Evolutionary conservation across 306 rosid genomes (phyloP), one percentile per base, ranked within the genome.

Genomic region (Sophora flavescens): DNA sequence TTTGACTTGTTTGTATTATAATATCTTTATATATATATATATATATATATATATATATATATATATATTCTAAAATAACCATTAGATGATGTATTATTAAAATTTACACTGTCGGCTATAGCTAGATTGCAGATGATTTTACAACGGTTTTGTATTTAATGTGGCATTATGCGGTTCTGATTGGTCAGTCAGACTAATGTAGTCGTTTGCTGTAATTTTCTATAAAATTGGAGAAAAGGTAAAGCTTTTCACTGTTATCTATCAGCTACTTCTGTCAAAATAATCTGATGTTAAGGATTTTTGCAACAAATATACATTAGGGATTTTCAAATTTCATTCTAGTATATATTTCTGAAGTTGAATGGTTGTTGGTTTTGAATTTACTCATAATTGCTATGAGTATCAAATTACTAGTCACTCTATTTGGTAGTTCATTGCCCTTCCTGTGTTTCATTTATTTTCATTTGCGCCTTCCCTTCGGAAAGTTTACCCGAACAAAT

Each of bases 201-300:
- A n/a, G 30, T 10, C 39, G 57, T 64, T 52, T 75, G 13, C 39
- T 77, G 50, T 44, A 45, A 18, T 13, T 33, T 58, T 70, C 8
- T 72, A 45, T 10, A 26, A 28, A 44, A 73, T 30, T 78, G 76
- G 53, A 32, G 44, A 2, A 47, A 11, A 18, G 32, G 22, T 36
- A 9, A 45, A 44, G n/a, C 6, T 2, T 68, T 12, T 30, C 22
- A 10, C 17, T 47, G 48, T 67, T 45, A 47, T 60, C 45, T 45
- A 47, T 60, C 45, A 30, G 12, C 36, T 60, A 14, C 38, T 35
- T 45, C 68, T 42, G 17, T 30, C 17, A 15, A 42, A 72, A 9
- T 42, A 44, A 59, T 35, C 50, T 15, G 68, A 48, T 32, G 35
- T 11, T 39, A 54, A 54, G 14, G 12, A n/a, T 33, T 11, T 71